These are phyloP conservation scores for Xylariaceae sp. DNA, from an alignment of 2,329 filamentous ascomycete genomes.

Conservation along the genomic window DNA sequence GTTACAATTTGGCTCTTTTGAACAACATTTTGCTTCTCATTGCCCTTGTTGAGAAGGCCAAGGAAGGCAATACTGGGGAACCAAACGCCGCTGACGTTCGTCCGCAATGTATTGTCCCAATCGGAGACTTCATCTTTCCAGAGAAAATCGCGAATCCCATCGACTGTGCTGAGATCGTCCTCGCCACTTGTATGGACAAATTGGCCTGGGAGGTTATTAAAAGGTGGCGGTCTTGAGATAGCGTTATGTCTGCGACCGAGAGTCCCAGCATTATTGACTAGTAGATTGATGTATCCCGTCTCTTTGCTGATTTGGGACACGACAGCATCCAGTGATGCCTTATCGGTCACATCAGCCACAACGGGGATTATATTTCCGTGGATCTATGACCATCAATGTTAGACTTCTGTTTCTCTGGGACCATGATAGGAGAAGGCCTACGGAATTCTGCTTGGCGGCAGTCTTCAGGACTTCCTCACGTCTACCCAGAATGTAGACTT, in stretches of 20 bases:
- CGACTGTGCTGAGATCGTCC: constrained; percentile 19
- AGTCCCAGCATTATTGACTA: constrained; percentile 26
- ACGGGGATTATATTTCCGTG: constrained; percentile 22
- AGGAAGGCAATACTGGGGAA: constrained; percentile 25
- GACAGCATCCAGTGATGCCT: constrained; percentile 15
- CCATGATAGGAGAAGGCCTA: constrained; percentile 3
- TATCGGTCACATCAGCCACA: constrained; percentile 25
- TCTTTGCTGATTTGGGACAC: constrained; percentile 20
- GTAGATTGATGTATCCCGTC: constrained; percentile 21
- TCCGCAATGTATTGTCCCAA: constrained; percentile 23
- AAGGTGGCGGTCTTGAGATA: constrained; percentile 15
- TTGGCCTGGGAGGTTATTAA: constrained; percentile 17
- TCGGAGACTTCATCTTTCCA: constrained; percentile 24
- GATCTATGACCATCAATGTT: constrained; percentile 6
- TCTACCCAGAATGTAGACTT: constrained; percentile 32
- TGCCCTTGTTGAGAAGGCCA: constrained; percentile 23
- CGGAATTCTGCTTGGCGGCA: constrained; percentile 20
- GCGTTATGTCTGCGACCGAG: constrained; percentile 22
- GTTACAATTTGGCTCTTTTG: constrained; percentile 24
- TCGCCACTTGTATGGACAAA: constrained; percentile 18
- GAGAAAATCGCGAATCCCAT: constrained; percentile 24
- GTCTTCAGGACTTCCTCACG: constrained; percentile 25
- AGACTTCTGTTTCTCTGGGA: background rate
- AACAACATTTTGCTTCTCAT: constrained; percentile 18
- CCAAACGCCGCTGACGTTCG: constrained; percentile 24